A percentile compares a stretch with the other conserved stretches of the same genome.
phyloP scores from a whole-genome alignment of 768 basidiomycete species.

The Psilocybe tampanensis region DNA sequence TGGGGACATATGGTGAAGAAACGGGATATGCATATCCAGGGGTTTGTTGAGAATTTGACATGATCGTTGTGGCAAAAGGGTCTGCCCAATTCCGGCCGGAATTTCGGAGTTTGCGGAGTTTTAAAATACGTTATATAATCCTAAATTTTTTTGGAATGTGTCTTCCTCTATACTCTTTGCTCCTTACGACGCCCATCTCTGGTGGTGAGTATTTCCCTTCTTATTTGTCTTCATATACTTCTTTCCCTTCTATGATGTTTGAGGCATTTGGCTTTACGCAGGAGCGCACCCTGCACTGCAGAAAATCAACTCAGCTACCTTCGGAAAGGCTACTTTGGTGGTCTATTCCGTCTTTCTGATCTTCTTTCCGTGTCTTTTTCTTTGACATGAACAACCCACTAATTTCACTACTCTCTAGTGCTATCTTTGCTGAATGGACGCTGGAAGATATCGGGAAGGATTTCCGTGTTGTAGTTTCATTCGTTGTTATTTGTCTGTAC shows the following conservation, averaged over 20 bases:
- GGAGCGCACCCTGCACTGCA: conserved; percentile 70
- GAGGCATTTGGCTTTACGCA: conserved; percentile 94
- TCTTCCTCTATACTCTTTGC: neutral
- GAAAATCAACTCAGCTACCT: conserved; percentile 93
- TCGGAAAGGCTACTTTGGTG: conserved; percentile 58
- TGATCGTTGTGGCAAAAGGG: conserved; percentile 22
- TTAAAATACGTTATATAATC: conserved; percentile 21
- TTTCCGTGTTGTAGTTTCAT: no score
- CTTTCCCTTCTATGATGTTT: conserved; percentile 64
- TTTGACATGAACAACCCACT: neutral
- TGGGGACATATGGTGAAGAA: conserved; percentile 26
- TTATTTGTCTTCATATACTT: conserved; percentile 10
- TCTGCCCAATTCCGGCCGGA: conserved; percentile 2
- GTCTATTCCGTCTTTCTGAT: conserved; percentile 48
- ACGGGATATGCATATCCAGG: conserved; percentile 32
- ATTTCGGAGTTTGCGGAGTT: conserved; percentile 35
- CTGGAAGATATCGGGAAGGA: no score
- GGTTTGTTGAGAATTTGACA: conserved; percentile 37
- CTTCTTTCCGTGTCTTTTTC: conserved; percentile 12
- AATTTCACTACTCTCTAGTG: neutral
- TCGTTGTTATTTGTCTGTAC: no score
- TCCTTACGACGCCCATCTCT: conserved; percentile 7
- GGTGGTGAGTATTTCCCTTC: conserved; percentile 29
- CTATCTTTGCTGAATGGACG: no score
- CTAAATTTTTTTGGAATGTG: conserved; percentile 3